phyloP scores from a whole-genome alignment of 176 grass and related monocot species.

The Zoysia japonica region DNA sequence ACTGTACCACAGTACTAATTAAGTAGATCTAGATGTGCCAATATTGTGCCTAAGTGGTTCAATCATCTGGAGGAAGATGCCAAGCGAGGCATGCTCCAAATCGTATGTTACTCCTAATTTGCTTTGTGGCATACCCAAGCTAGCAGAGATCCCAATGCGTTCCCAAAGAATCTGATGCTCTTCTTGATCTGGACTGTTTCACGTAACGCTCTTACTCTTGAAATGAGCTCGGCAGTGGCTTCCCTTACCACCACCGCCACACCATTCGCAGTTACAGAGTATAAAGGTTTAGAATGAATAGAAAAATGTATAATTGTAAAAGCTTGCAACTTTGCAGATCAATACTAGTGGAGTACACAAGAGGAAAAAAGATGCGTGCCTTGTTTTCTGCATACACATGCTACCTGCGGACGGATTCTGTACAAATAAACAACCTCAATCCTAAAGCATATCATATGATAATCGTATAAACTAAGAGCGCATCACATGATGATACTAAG shows the following conservation, averaged over 20 bases:
- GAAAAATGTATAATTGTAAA: background rate
- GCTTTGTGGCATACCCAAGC: background rate
- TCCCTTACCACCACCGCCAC: background rate
- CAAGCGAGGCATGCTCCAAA: constrained; percentile 46
- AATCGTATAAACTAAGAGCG: constrained; percentile 1
- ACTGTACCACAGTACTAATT: background rate
- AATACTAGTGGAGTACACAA: background rate
- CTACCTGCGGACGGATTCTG: constrained; percentile 8
- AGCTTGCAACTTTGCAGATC: background rate
- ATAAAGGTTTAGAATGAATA: no score
- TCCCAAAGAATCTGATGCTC: constrained; percentile 38
- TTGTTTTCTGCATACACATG: background rate
- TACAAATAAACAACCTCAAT: background rate
- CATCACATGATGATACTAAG: background rate
- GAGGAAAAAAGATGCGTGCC: background rate
- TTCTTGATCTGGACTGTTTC: constrained; percentile 41
- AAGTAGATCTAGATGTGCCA: no score
- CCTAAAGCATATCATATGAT: background rate
- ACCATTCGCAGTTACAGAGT: background rate
- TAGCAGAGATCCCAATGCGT: constrained; percentile 51
- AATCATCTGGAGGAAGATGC: background rate
- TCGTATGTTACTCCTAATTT: constrained; percentile 45
- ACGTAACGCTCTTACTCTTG: background rate
- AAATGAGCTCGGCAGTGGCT: background rate
- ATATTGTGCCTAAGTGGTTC: background rate